Evolutionary conservation across 495 filamentous ascomycete genomes (phyloP).

Genomic region (Hypoxylon crocopeplum): DNA sequence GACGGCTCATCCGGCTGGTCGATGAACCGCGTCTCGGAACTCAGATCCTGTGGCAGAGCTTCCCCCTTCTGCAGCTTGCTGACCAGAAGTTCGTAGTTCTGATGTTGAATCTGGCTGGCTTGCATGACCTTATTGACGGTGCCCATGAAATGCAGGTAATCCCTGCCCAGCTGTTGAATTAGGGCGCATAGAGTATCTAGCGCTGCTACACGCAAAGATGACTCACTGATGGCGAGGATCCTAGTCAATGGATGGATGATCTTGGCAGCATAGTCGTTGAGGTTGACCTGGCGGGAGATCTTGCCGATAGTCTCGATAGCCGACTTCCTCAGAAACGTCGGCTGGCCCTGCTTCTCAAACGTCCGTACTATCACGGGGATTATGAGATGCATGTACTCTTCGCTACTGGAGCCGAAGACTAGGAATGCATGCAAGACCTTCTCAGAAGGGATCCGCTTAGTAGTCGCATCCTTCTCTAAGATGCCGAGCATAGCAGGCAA

Average conservation of each 20-base stretch:
- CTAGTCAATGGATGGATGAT: slow-evolving; percentile 91
- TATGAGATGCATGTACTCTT: slow-evolving; percentile 99
- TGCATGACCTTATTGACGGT: slow-evolving; percentile 82
- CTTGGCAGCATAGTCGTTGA: slow-evolving; percentile 93
- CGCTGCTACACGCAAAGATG: slow-evolving; percentile 79
- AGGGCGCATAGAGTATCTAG: slow-evolving; percentile 94
- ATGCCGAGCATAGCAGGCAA: slow-evolving; percentile 92
- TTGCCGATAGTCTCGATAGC: slow-evolving; percentile 95
- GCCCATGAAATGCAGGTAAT: slow-evolving; percentile 91
- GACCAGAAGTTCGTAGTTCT: slow-evolving; percentile 89
- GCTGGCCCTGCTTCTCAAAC: slow-evolving; percentile 84
- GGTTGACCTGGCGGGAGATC: slow-evolving; percentile 94
- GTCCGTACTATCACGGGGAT: slow-evolving; percentile 93
- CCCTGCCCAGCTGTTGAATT: slow-evolving; percentile 92
- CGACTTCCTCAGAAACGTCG: slow-evolving; percentile 75
- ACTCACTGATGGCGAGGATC: slow-evolving; percentile 74
- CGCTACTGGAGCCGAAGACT: slow-evolving; percentile 93
- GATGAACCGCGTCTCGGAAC: slow-evolving; percentile 82
- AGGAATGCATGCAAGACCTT: slow-evolving; percentile 93
- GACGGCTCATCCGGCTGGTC: slow-evolving; percentile 78
- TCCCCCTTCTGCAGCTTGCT: slow-evolving; percentile 94
- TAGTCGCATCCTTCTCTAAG: slow-evolving; percentile 82
- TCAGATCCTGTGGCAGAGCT: slow-evolving; percentile 90
- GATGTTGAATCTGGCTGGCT: slow-evolving; percentile 75
- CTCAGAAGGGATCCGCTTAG: slow-evolving; percentile 77